Evolutionary conservation across 768 basidiomycete genomes (phyloP).

Genomic region (Mycena capillaripes): DNA sequence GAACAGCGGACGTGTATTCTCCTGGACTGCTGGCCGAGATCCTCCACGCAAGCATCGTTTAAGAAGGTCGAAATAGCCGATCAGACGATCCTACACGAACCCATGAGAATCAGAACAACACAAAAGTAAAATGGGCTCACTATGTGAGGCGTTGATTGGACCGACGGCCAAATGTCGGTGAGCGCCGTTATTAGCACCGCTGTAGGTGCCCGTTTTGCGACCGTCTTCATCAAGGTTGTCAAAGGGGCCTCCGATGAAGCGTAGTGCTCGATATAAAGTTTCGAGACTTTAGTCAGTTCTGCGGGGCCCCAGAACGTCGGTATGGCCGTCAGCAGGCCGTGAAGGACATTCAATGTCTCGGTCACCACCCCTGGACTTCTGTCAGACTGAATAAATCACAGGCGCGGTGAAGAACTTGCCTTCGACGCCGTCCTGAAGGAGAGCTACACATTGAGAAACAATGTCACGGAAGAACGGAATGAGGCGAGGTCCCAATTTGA

Average conservation of each 20-base stretch:
- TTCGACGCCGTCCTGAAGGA: conserved; percentile 59
- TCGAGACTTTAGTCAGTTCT: conserved; percentile 71
- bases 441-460: conserved; percentile 66
- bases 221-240: conserved; percentile 66
- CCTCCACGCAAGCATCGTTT: conserved; percentile 75
- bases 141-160: conserved; percentile 49
- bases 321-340: conserved; percentile 78
- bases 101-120: conserved; percentile 36
- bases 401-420: conserved; percentile 43
- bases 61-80: conserved; percentile 78
- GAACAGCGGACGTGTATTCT: conserved; percentile 77
- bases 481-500: conserved; percentile 86
- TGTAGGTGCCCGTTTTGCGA: conserved; percentile 79
- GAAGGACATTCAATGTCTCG: conserved; percentile 65
- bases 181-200: conserved; percentile 79
- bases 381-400: conserved; percentile 8
- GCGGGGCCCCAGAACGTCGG: conserved; percentile 84
- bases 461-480: conserved; percentile 89
- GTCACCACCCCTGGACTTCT: conserved; percentile 45
- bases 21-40: conserved; percentile 72
- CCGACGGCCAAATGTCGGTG: conserved; percentile 66
- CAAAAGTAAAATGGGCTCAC: conserved; percentile 44
- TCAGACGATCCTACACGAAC: conserved; percentile 43
- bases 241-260: conserved; percentile 53
- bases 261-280: conserved; percentile 66